These are phyloP conservation scores for Clavulina sp. DNA, from an alignment of 768 basidiomycete species.

Conservation along the genomic window DNA sequence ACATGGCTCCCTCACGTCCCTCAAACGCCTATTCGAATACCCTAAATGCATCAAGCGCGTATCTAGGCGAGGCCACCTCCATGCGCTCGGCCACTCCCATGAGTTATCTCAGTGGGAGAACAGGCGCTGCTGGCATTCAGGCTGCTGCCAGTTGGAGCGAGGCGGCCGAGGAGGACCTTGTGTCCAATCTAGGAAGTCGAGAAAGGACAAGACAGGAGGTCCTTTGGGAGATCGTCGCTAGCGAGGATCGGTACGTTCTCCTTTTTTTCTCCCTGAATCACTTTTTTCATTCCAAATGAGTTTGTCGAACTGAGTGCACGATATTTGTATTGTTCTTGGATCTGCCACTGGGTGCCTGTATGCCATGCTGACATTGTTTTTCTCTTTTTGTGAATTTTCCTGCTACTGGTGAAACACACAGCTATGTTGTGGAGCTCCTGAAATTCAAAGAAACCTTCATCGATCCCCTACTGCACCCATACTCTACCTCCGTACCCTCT, in stretches of 20 bases:
- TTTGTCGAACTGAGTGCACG: not conserved
- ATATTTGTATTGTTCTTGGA: not conserved
- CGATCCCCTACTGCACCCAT: slow-evolving; percentile 76
- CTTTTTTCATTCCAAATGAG: not conserved
- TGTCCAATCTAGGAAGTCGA: slow-evolving; percentile 79
- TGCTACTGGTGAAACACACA: slow-evolving; percentile 18
- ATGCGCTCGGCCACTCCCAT: slow-evolving; percentile 69
- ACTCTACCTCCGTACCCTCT: slow-evolving; percentile 23
- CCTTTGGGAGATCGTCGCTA: slow-evolving; percentile 88
- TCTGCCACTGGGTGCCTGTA: not conserved
- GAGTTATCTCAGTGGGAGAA: slow-evolving; percentile 47
- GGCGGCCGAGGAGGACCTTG: slow-evolving; percentile 84
- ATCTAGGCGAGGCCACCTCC: slow-evolving; percentile 20
- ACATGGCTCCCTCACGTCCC: not conserved
- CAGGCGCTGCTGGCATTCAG: slow-evolving; percentile 45
- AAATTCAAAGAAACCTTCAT: slow-evolving; percentile 92
- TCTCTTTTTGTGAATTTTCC: not conserved
- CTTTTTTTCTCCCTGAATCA: not conserved
- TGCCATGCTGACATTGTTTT: slow-evolving; percentile 3
- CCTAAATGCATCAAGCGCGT: not conserved
- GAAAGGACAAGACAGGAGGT: slow-evolving; percentile 95
- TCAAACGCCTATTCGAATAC: not conserved
- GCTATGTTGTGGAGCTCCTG: slow-evolving; percentile 80
- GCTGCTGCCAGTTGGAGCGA: slow-evolving; percentile 53
- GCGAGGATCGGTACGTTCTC: slow-evolving; percentile 71